A percentile compares a stretch with the other conserved stretches of the same genome.
phyloP scores from a whole-genome alignment of 495 filamentous ascomycete species.

The Parathielavia hyrcaniae region DNA sequence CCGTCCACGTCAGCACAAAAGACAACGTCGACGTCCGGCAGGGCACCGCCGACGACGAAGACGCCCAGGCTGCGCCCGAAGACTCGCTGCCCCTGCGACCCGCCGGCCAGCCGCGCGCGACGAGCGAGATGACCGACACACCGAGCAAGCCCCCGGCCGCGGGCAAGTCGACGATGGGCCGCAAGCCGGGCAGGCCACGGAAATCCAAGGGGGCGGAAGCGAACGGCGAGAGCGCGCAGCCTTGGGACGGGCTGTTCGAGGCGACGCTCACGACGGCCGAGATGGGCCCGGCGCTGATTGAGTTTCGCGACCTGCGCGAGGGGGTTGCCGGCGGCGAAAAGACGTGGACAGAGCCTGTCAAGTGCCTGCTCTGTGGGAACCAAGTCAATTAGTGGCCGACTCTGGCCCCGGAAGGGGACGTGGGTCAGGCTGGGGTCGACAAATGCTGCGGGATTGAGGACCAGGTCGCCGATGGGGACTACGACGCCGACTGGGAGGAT shows the following conservation, averaged over 20 bases:
- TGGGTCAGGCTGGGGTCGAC: not conserved
- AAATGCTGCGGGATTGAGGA: not conserved
- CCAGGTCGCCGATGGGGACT: not conserved
- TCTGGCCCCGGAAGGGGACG: not conserved
- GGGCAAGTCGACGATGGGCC: slow-evolving; percentile 14
- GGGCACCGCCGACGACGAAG: slow-evolving; percentile 24
- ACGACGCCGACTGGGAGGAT: not conserved
- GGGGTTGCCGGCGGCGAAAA: slow-evolving; percentile 40
- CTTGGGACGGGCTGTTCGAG: slow-evolving; percentile 42
- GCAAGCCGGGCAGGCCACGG: slow-evolving; percentile 24
- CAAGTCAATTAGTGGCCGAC: slow-evolving; percentile 33
- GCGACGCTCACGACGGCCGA: slow-evolving; percentile 33
- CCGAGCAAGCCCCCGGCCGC: slow-evolving; percentile 9
- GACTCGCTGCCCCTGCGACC: slow-evolving; percentile 17
- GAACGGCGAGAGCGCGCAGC: slow-evolving; percentile 30
- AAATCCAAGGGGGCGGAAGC: slow-evolving; percentile 23
- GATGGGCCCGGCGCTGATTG: slow-evolving; percentile 31
- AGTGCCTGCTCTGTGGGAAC: slow-evolving; percentile 39
- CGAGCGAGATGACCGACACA: slow-evolving; percentile 16
- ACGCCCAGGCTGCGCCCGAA: slow-evolving; percentile 24
- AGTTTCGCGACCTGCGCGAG: slow-evolving; percentile 41
- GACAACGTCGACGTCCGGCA: slow-evolving; percentile 30
- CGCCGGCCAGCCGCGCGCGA: slow-evolving; percentile 11
- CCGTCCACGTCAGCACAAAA: slow-evolving; percentile 28
- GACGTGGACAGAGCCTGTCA: slow-evolving; percentile 42